Evolutionary conservation across 768 basidiomycete genomes (phyloP).

Genomic region (Tubosaeta brunneosetosa): DNA sequence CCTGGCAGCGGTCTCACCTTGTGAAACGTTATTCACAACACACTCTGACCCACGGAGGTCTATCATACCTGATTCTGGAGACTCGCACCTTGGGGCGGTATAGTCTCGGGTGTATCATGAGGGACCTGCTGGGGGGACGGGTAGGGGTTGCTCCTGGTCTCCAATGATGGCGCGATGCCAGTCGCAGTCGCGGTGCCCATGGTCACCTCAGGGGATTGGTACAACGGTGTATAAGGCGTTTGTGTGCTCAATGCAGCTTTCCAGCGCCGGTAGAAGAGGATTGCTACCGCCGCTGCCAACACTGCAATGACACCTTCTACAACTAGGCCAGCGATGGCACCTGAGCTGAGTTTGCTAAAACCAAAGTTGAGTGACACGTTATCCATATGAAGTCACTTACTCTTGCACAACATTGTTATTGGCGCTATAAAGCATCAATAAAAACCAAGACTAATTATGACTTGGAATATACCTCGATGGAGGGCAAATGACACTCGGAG

Average conservation of each 20-base stretch:
- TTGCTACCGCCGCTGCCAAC: slow-evolving; percentile 11
- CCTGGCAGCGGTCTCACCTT: slow-evolving; percentile 14
- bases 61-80: slow-evolving; percentile 9
- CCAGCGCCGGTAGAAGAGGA: slow-evolving; percentile 24
- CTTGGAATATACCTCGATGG: slow-evolving; percentile 7
- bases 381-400: slow-evolving; percentile 9
- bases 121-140: not conserved
- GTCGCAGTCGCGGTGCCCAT: not conserved
- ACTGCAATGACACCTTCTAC: slow-evolving; percentile 12
- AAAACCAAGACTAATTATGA: not conserved
- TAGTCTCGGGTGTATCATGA: not conserved
- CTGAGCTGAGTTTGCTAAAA: slow-evolving; percentile 17
- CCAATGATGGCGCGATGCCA: slow-evolving; percentile 8
- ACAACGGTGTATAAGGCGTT: slow-evolving; percentile 1
- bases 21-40: not conserved
- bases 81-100: not conserved
- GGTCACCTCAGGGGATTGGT: slow-evolving; percentile 3
- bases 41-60: not conserved
- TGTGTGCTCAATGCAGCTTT: slow-evolving; percentile 5
- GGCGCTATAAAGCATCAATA: not conserved
- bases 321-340: slow-evolving; percentile 21
- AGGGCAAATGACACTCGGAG: not conserved
- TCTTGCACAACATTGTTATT: not conserved
- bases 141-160: slow-evolving; percentile 1
- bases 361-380: not conserved